phyloP scores from a whole-genome alignment of 2,329 filamentous ascomycete genomes.

The Aspergillus fructus region DNA sequence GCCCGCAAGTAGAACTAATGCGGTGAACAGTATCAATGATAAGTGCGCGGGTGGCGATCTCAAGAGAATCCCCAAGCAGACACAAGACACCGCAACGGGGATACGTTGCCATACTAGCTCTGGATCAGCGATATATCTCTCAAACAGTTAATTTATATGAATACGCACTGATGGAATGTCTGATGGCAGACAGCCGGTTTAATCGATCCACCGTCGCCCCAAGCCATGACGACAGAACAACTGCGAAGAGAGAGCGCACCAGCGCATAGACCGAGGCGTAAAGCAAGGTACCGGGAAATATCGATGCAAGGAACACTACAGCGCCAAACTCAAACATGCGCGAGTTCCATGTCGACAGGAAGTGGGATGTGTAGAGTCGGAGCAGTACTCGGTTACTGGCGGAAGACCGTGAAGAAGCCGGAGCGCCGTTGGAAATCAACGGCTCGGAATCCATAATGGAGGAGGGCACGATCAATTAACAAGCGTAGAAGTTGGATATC shows the following conservation, averaged over 20 bases:
- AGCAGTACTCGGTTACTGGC: slow-evolving; percentile 15
- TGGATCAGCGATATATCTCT: background rate
- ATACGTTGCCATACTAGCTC: slow-evolving; percentile 35
- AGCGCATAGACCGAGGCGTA: slow-evolving; percentile 70
- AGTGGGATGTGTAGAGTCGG: slow-evolving; percentile 58
- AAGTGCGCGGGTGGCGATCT: slow-evolving; percentile 5
- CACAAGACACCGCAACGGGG: slow-evolving; percentile 50
- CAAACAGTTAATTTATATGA: background rate
- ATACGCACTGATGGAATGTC: slow-evolving; percentile 47
- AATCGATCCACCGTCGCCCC: slow-evolving; percentile 60
- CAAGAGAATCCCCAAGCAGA: slow-evolving; percentile 43
- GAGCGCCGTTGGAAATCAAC: background rate
- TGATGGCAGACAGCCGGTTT: slow-evolving; percentile 52
- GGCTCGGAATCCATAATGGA: slow-evolving; percentile 7
- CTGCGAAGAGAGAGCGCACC: slow-evolving; percentile 56
- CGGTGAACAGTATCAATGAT: slow-evolving; percentile 28
- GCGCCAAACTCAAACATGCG: slow-evolving; percentile 64
- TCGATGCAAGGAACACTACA: slow-evolving; percentile 57
- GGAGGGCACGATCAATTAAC: background rate
- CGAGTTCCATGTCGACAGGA: slow-evolving; percentile 64
- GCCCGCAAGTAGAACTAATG: slow-evolving; percentile 58
- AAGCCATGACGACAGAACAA: slow-evolving; percentile 58
- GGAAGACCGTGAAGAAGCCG: background rate
- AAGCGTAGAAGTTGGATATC: background rate
- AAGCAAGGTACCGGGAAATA: slow-evolving; percentile 60